These are phyloP conservation scores for Globisporangium okanoganense DNA, from an alignment of 352 stramenopile genomes.

Conservation along the genomic window DNA sequence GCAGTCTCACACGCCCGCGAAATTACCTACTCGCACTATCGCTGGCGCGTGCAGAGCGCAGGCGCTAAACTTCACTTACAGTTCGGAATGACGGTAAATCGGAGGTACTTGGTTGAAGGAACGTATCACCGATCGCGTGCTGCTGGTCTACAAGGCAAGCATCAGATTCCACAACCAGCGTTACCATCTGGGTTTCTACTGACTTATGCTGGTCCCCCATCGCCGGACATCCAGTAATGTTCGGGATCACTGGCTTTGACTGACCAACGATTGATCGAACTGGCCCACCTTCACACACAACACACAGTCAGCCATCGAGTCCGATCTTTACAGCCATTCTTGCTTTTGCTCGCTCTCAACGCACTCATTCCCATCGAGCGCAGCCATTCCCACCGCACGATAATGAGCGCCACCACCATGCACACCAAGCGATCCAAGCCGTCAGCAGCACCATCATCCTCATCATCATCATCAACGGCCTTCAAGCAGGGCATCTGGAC, in stretches of 20 bases:
- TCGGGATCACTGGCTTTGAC: too few relatives aligned
- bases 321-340: too few relatives aligned
- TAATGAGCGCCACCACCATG: too few relatives aligned
- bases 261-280: too few relatives aligned
- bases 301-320: constrained; percentile 19
- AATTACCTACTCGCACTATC: neutral
- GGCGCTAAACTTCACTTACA: neutral
- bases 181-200: neutral
- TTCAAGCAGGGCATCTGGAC: constrained; percentile 29
- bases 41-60: neutral
- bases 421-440: too few relatives aligned
- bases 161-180: neutral
- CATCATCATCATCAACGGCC: neutral
- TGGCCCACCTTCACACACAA: neutral
- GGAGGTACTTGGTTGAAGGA: neutral
- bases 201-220: neutral
- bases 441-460: too few relatives aligned
- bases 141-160: neutral
- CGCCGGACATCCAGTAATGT: too few relatives aligned
- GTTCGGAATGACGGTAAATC: neutral
- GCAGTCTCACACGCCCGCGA: neutral
- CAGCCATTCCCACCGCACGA: too few relatives aligned
- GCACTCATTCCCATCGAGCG: too few relatives aligned
- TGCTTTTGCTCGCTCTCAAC: too few relatives aligned
- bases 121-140: neutral